phyloP scores from a whole-genome alignment of 2,329 filamentous ascomycete genomes.

The Trichoderma cornu-damae region DNA sequence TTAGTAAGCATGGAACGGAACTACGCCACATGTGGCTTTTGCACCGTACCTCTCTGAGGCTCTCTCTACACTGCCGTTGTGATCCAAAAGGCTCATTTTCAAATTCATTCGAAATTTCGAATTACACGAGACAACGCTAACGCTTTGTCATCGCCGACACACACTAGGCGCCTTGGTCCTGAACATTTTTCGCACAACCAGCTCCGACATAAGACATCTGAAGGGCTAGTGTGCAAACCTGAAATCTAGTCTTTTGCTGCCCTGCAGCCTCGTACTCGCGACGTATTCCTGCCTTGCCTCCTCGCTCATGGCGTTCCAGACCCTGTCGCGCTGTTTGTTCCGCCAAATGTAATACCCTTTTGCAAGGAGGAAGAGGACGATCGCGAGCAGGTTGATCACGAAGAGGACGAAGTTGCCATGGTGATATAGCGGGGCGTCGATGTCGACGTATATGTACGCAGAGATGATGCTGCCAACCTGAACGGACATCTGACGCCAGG shows the following conservation, averaged over 20 bases:
- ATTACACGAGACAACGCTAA: too few species aligned
- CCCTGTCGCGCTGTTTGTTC: conserved; percentile 1
- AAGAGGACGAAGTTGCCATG: conserved; percentile 3
- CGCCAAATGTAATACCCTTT: background rate
- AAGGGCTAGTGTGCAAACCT: background rate
- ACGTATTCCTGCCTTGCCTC: background rate
- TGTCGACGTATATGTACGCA: background rate
- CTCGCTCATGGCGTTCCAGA: conserved; percentile 6
- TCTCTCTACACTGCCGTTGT: too few species aligned
- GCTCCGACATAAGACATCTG: too few species aligned
- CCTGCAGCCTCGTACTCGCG: background rate
- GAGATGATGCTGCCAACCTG: conserved; percentile 10
- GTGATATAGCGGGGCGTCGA: conserved; percentile 5
- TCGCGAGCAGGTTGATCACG: conserved; percentile 1
- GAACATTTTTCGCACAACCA: too few species aligned
- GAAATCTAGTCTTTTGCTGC: background rate
- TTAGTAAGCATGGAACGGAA: too few species aligned
- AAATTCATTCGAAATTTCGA: too few species aligned
- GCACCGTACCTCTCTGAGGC: too few species aligned
- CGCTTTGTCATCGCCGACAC: too few species aligned
- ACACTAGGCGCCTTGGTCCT: too few species aligned
- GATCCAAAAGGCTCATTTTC: too few species aligned
- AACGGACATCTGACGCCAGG: background rate
- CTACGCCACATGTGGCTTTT: too few species aligned
- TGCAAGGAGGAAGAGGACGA: conserved; percentile 1